phyloP scores from a whole-genome alignment of 441 rosid genomes.

The Euphorbia celastroides region DNA sequence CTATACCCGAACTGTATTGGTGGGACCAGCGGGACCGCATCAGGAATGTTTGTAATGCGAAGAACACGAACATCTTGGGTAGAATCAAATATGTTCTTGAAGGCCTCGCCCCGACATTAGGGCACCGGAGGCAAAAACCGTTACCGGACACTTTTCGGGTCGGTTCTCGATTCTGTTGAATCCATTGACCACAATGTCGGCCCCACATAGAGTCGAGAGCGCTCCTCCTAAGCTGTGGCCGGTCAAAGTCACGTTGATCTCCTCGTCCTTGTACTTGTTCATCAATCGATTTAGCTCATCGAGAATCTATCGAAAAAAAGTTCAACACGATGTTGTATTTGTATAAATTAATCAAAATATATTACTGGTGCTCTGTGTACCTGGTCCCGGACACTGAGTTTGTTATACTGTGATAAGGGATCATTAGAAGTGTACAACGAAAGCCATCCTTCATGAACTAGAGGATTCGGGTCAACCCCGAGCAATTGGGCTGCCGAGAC shows the following conservation, averaged over 20 bases:
- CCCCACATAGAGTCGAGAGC: constrained; percentile 45
- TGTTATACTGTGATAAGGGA: constrained; percentile 31
- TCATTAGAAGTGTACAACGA: constrained; percentile 41
- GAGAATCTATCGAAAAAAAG: constrained; percentile 16
- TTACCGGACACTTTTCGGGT: constrained; percentile 24
- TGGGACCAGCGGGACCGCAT: constrained; percentile 39
- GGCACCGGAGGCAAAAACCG: constrained; percentile 31
- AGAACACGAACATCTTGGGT: constrained; percentile 29
- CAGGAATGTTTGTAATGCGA: constrained; percentile 37
- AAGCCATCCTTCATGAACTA: constrained; percentile 38
- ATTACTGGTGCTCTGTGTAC: constrained; percentile 24
- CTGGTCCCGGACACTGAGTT: constrained; percentile 49
- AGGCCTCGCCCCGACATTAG: constrained; percentile 25
- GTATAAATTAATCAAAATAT: too few relatives aligned
- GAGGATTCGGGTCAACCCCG: constrained; percentile 17
- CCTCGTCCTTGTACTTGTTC: constrained; percentile 40
- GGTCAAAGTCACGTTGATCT: constrained; percentile 47
- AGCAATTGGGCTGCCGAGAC: constrained; percentile 31
- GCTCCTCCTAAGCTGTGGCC: constrained; percentile 67
- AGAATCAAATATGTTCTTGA: constrained; percentile 19
- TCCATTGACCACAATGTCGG: constrained; percentile 41
- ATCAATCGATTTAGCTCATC: constrained; percentile 37
- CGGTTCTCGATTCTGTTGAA: constrained; percentile 20
- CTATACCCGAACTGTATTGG: constrained; percentile 15
- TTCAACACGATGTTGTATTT: background rate